phyloP scores from a whole-genome alignment of 2,329 filamentous ascomycete species.

The Metarhizium humberi region DNA sequence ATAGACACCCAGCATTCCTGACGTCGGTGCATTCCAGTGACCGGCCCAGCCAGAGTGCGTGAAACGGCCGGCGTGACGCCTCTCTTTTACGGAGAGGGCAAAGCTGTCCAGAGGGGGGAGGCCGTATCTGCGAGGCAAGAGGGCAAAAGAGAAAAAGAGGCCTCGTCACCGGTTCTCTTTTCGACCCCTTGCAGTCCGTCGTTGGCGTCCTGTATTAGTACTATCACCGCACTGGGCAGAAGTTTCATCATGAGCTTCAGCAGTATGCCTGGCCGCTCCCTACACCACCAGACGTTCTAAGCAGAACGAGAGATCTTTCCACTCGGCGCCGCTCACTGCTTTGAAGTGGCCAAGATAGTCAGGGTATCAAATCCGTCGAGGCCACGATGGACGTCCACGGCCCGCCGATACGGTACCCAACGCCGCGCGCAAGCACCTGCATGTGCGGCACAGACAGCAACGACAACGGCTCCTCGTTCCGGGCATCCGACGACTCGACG shows the following conservation, averaged over 20 bases:
- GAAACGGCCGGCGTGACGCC: neutral
- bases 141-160: neutral
- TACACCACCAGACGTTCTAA: neutral
- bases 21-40: slow-evolving; percentile 4
- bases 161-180: neutral
- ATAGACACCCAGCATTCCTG: slow-evolving; percentile 1
- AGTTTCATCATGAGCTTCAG: neutral
- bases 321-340: neutral
- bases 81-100: neutral
- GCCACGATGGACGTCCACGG: slow-evolving; percentile 8
- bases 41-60: neutral
- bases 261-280: neutral
- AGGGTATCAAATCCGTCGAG: neutral
- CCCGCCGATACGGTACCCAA: slow-evolving; percentile 6
- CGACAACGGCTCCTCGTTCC: neutral
- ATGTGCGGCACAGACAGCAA: neutral
- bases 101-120: neutral
- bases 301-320: neutral
- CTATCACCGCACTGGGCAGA: neutral
- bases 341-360: neutral
- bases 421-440: slow-evolving; percentile 3
- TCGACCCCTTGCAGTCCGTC: neutral
- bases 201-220: neutral
- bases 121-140: neutral
- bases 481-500: slow-evolving; percentile 6